These are phyloP conservation scores for Phylloporus rhodoxanthus DNA, from an alignment of 768 basidiomycete species.

Conservation along the genomic window DNA sequence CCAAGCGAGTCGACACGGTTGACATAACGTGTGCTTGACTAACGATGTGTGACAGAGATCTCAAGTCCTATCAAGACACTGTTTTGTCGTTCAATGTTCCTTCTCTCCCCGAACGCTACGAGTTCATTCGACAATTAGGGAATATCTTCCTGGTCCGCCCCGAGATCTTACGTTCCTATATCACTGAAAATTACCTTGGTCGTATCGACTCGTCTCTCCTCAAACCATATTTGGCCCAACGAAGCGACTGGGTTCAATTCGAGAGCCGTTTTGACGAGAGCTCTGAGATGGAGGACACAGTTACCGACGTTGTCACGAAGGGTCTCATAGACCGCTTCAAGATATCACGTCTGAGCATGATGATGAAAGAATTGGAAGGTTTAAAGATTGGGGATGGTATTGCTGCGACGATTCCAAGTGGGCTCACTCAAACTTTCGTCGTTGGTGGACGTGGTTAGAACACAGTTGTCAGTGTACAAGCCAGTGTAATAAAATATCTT, in stretches of 20 bases:
- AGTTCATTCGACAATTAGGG: conserved; percentile 95
- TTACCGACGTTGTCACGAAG: conserved; percentile 34
- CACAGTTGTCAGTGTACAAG: neutral
- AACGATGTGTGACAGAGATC: conserved; percentile 54
- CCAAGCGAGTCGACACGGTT: conserved; percentile 66
- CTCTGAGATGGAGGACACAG: conserved; percentile 40
- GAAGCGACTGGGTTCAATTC: conserved; percentile 87
- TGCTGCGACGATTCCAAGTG: conserved; percentile 52
- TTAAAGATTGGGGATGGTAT: conserved; percentile 55
- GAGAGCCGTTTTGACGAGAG: conserved; percentile 72
- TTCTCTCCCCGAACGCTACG: conserved; percentile 87
- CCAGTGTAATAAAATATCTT: conserved; percentile 3
- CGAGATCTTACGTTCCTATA: conserved; percentile 91
- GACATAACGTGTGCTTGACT: neutral
- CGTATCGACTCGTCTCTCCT: conserved; percentile 83
- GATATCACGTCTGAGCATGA: conserved; percentile 68
- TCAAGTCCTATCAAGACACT: conserved; percentile 93
- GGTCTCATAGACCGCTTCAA: conserved; percentile 52
- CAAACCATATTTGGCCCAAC: conserved; percentile 83
- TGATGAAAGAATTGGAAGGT: conserved; percentile 85
- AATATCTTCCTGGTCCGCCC: conserved; percentile 96
- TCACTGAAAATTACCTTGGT: conserved; percentile 89
- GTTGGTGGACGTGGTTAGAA: conserved; percentile 41
- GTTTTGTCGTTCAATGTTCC: conserved; percentile 79
- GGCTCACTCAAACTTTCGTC: conserved; percentile 51